Percentiles rank a stretch among this genome's conserved stretches.
phyloP scores from a whole-genome alignment of 306 rosid species.

The Potentilla sterilis region DNA sequence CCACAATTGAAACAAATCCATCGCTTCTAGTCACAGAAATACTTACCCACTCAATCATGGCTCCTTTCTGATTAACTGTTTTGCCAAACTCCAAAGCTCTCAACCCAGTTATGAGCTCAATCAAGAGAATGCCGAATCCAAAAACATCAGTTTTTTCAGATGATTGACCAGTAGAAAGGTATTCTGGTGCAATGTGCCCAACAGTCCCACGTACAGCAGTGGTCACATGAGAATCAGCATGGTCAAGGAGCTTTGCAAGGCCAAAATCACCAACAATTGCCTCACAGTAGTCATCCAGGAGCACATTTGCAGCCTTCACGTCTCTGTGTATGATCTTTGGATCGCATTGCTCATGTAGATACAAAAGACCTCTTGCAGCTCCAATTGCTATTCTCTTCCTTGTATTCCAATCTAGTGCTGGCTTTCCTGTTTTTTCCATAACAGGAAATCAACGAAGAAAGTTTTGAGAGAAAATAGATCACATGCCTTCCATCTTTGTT shows the following conservation, averaged over 20 bases:
- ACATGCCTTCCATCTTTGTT: neutral
- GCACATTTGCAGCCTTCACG: constrained; percentile 97
- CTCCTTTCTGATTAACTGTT: constrained; percentile 85
- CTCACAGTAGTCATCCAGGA: constrained; percentile 78
- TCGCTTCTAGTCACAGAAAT: neutral
- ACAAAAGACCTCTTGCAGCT: constrained; percentile 93
- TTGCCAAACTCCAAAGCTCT: constrained; percentile 89
- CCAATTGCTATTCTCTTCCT: constrained; percentile 95
- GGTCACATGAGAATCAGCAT: constrained; percentile 93
- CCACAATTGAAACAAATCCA: neutral
- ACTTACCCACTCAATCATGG: constrained; percentile 96
- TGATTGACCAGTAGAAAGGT: constrained; percentile 97
- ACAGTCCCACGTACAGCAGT: constrained; percentile 99
- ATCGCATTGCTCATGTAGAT: constrained; percentile 95
- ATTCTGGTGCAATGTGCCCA: constrained; percentile 97
- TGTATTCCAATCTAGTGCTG: constrained; percentile 89
- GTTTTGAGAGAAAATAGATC: neutral
- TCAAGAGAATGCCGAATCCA: constrained; percentile 88
- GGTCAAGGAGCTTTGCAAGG: constrained; percentile 97
- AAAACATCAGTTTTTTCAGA: constrained; percentile 97
- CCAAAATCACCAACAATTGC: constrained; percentile 98
- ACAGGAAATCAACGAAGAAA: constrained; percentile 2
- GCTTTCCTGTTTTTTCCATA: constrained; percentile 59
- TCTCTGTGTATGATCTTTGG: constrained; percentile 98
- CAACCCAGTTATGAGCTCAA: constrained; percentile 98